Evolutionary conservation across 805 yeast species (phyloP).

Genomic region (Saccharomycopsis sp.): DNA sequence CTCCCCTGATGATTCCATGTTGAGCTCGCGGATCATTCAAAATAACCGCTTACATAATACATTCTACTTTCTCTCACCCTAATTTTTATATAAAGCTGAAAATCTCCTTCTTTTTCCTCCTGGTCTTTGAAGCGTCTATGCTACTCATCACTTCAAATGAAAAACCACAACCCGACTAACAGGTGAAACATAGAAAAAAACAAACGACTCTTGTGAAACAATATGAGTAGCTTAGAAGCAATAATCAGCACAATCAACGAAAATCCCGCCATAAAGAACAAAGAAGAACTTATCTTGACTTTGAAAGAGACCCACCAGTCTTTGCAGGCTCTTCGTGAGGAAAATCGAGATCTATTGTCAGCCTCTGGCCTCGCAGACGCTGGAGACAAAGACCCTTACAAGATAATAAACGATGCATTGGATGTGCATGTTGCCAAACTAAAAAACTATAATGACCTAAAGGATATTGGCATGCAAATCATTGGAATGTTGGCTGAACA

Average conservation of each 20-base stretch:
- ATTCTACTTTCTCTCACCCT: no score
- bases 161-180: not conserved
- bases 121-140: no score
- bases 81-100: no score
- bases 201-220: not conserved
- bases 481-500: constrained; percentile 5
- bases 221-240: not conserved
- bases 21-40: no score
- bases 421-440: not conserved
- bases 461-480: constrained; percentile 1
- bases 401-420: not conserved
- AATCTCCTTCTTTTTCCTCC: no score
- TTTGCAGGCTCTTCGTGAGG: not conserved
- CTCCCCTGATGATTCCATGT: no score
- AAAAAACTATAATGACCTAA: constrained; percentile 3
- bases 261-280: not conserved
- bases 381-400: not conserved
- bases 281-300: not conserved
- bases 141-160: no score
- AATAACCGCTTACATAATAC: no score
- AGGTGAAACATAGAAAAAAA: not conserved
- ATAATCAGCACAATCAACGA: not conserved
- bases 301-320: not conserved
- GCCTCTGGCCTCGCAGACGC: not conserved
- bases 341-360: not conserved